phyloP scores from a whole-genome alignment of 257 asterid genomes.

The Echium plantagineum region DNA sequence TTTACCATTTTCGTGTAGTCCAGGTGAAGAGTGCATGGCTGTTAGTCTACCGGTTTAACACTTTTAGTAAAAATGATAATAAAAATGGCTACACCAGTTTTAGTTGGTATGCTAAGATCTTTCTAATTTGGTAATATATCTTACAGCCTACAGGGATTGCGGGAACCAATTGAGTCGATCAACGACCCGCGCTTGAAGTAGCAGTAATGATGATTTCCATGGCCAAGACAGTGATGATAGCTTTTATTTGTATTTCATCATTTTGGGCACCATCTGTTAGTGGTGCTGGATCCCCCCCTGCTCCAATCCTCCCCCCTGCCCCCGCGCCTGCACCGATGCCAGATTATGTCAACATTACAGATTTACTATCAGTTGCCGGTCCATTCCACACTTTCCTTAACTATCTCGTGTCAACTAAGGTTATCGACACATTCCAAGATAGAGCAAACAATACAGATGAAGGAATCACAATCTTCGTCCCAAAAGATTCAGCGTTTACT shows the following conservation, averaged over 20 bases:
- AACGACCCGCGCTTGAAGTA: neutral
- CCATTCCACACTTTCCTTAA: conserved; percentile 66
- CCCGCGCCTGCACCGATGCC: conserved; percentile 84
- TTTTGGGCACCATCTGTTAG: neutral
- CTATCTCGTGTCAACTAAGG: conserved; percentile 48
- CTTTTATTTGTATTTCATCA: neutral
- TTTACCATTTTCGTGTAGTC: too few species aligned
- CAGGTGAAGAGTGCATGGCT: too few species aligned
- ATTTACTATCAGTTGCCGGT: conserved; percentile 64
- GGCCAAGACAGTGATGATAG: neutral
- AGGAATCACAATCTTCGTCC: conserved; percentile 75
- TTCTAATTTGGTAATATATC: neutral
- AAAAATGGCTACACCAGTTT: too few species aligned
- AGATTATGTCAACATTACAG: conserved; percentile 50
- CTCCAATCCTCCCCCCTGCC: conserved; percentile 26
- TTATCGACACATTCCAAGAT: conserved; percentile 56
- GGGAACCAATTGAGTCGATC: neutral
- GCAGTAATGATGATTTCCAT: neutral
- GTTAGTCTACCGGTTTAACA: too few species aligned
- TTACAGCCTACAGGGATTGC: neutral
- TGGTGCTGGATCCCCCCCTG: conserved; percentile 10
- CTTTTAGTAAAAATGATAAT: too few species aligned
- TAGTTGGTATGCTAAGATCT: neutral
- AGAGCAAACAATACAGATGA: conserved; percentile 66
- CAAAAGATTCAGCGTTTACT: conserved; percentile 50